These are phyloP conservation scores for Pseudodiploospora longispora DNA, from an alignment of 2,329 filamentous ascomycete genomes.

Conservation along the genomic window DNA sequence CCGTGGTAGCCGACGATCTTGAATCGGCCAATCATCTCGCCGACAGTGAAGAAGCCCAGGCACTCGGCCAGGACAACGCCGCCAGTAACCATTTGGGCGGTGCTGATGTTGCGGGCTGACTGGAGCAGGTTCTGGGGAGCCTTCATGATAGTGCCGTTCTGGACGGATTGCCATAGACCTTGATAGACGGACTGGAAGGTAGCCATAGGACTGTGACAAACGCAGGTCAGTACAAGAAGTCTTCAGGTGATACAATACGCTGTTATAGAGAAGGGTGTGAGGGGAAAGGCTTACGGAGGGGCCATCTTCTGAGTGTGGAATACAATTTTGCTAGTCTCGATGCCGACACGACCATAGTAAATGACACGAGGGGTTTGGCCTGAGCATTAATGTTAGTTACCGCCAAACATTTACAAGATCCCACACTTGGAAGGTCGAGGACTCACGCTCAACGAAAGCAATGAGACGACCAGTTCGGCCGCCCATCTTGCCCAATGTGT, in stretches of 20 bases:
- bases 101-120: conserved; percentile 60
- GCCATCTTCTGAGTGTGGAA: conserved; percentile 85
- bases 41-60: conserved; percentile 94
- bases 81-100: conserved; percentile 60
- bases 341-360: conserved; percentile 85
- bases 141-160: conserved; percentile 53
- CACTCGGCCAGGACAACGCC: conserved; percentile 79
- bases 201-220: conserved; percentile 53
- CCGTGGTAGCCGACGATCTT: conserved; percentile 92
- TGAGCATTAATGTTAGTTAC: conserved; percentile 27
- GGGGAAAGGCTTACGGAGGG: conserved; percentile 67
- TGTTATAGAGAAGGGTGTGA: conserved; percentile 6
- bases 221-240: not conserved
- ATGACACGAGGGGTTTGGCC: conserved; percentile 77
- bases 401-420: not conserved
- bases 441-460: conserved; percentile 79
- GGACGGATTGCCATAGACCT: conserved; percentile 60
- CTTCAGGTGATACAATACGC: not conserved
- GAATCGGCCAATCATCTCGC: conserved; percentile 91
- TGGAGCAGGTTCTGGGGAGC: conserved; percentile 49
- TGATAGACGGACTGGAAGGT: conserved; percentile 86
- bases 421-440: not conserved
- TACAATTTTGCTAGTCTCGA: conserved; percentile 83
- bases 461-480: conserved; percentile 75
- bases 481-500: conserved; percentile 66